These are phyloP conservation scores for Omphalea diandra DNA, from an alignment of 441 rosid species.

Conservation along the genomic window DNA sequence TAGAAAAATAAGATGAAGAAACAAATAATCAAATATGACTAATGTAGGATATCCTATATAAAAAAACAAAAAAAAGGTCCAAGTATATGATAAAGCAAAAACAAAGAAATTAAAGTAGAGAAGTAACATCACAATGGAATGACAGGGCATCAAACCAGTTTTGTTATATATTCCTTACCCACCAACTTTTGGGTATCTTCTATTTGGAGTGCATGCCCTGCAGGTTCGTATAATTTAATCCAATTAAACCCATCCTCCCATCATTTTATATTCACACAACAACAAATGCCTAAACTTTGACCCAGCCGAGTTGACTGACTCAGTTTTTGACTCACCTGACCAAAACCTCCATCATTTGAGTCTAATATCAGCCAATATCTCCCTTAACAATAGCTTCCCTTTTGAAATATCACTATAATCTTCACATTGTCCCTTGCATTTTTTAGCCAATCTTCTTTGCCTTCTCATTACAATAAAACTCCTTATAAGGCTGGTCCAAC, in stretches of 20 bases:
- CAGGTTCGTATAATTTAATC: neutral
- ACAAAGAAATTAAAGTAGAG: neutral
- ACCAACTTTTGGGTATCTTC: conserved; percentile 42
- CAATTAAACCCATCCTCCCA: neutral
- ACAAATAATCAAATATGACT: neutral
- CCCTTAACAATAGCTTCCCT: conserved; percentile 31
- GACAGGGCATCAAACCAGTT: conserved; percentile 20
- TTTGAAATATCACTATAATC: conserved; percentile 19
- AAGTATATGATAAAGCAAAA: neutral
- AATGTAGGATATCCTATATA: neutral
- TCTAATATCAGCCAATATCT: conserved; percentile 30
- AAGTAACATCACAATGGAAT: conserved; percentile 19
- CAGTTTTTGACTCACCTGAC: neutral
- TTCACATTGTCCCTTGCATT: conserved; percentile 15
- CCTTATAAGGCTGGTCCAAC: conserved; percentile 40
- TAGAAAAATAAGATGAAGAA: neutral
- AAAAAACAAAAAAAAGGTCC: too few relatives aligned
- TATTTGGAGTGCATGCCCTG: conserved; percentile 31
- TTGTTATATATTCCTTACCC: conserved; percentile 19
- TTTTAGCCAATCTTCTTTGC: conserved; percentile 22
- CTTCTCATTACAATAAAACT: conserved; percentile 30
- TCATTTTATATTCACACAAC: neutral
- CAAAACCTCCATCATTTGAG: conserved; percentile 1
- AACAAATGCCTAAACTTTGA: neutral
- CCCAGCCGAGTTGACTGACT: neutral